Evolutionary conservation across 176 grass and related monocot genomes (phyloP).

Genomic region (Typha latifolia): DNA sequence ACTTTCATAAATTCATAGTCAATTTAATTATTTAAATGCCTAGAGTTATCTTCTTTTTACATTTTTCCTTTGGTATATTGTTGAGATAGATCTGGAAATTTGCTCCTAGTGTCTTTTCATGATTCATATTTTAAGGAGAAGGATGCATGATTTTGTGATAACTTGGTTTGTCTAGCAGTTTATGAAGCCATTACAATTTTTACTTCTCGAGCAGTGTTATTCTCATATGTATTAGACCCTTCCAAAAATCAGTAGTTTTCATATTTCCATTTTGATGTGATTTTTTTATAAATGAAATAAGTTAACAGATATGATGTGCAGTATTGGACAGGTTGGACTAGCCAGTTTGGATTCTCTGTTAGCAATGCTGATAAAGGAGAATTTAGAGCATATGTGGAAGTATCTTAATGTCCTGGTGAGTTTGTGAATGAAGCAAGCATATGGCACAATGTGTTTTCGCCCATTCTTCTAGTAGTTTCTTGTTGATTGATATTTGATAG

Average conservation of each 20-base stretch:
- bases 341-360: constrained; percentile 56
- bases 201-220: too few species aligned
- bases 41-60: neutral
- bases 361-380: constrained; percentile 37
- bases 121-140: too few species aligned
- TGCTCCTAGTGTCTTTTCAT: too few species aligned
- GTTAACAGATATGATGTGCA: constrained; percentile 23
- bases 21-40: constrained; percentile 1
- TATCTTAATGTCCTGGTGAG: constrained; percentile 37
- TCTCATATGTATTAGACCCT: too few species aligned
- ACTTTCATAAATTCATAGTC: constrained; percentile 8
- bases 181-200: too few species aligned
- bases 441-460: neutral
- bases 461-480: neutral
- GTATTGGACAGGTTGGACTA: constrained; percentile 65
- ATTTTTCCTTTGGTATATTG: neutral
- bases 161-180: too few species aligned
- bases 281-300: neutral
- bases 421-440: neutral
- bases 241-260: too few species aligned
- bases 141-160: too few species aligned
- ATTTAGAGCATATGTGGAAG: constrained; percentile 44
- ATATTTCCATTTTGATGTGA: too few species aligned
- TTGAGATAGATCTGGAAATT: too few species aligned
- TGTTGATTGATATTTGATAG: neutral